Base-by-base conservation (phyloP, 116 monocot genomes). In the Cymodocea nodosa region DNA sequence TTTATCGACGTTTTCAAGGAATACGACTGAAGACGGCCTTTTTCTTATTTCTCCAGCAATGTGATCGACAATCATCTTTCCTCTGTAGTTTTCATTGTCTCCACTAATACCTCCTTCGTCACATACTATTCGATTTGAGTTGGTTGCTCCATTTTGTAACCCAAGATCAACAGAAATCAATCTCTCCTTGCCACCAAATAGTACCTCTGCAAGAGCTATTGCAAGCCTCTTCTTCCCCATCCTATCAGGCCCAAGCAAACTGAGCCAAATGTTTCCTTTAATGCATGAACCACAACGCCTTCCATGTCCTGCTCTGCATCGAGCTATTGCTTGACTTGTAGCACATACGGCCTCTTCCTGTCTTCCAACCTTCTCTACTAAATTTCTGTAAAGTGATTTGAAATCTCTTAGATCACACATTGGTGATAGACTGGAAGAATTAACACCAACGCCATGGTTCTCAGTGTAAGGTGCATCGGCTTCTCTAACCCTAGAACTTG, bases 1-100 rank as follows among this genome's bases (percentile, higher is more conserved):
- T 68, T 79, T 84, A 44, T 98, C 92, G 9, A 92, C 58, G 68
- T 86, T 92, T 71, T 98, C 89, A 15, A 98, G 70, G 62, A 86
- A 82, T 23, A 98, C 67, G 18, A 98, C 79, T 0, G 84, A 89
- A 60, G 57, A 74, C 22, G 82, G 92, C 56, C 79, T 86, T 75
- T 69, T 89, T 51, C 82, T 74, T 51, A 98, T 71, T 75, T 84
- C 83, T 19, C 23, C 68, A 35, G 79, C 92, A 70, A 98, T 92
- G 58, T 76, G 75, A 78, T 98, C 98, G 23, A 73, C 75, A 51
- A 68, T 66, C 0, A 81, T 89, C 69, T 86, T 89, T n/a, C 89
- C 89, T 77, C 90, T 74, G 11, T 65, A 78, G 51, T 44, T 70
- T 6, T 23, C 55, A 62, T 79, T 70, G 64, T 18, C 60, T 4